Conservation (phyloP, 2,329 filamentous ascomycete species). For the Xylaria sp. region DNA sequence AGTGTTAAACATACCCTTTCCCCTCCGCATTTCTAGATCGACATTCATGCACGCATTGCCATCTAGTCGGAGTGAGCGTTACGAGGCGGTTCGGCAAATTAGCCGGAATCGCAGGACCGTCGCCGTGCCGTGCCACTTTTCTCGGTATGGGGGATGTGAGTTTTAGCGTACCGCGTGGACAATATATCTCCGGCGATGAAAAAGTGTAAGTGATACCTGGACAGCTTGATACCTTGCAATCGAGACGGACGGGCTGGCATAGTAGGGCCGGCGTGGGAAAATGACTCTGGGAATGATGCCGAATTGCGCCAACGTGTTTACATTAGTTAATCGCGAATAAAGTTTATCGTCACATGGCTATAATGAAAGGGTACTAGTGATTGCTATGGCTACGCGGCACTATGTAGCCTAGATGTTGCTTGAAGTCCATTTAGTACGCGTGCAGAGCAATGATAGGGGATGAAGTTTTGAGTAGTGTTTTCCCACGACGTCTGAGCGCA, state of each 20-base stretch:
- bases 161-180: background rate
- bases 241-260: too few species aligned
- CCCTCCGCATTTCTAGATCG: background rate
- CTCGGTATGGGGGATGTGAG: background rate
- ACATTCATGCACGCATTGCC: conserved; percentile 20
- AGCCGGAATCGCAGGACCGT: conserved; percentile 20
- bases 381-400: background rate
- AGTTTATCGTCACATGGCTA: too few species aligned
- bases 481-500: conserved; percentile 7
- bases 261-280: background rate
- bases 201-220: background rate
- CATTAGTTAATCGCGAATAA: too few species aligned
- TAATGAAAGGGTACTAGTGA: too few species aligned
- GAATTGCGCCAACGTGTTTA: too few species aligned
- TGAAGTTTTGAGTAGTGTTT: background rate
- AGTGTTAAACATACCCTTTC: background rate
- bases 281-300: background rate
- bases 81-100: conserved; percentile 20
- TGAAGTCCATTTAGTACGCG: background rate
- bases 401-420: background rate
- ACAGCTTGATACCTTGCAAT: background rate
- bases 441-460: background rate
- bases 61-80: background rate
- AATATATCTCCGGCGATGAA: background rate
- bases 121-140: conserved; percentile 11